These are phyloP conservation scores for Trichoderma sp. DNA, from an alignment of 2,329 filamentous ascomycete species.

Conservation along the genomic window DNA sequence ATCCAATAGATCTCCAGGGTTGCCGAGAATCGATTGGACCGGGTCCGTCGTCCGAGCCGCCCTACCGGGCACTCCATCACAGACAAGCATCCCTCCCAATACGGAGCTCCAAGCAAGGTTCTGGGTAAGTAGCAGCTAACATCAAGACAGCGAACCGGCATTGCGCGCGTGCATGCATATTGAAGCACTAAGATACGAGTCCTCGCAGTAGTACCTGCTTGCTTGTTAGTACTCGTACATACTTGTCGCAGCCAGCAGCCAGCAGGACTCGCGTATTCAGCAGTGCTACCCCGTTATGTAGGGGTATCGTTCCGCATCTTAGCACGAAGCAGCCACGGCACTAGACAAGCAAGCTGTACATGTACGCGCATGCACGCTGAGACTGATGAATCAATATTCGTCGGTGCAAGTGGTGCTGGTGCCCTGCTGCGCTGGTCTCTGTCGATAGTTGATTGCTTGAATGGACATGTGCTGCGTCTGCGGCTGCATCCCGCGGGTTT, in stretches of 20 bases:
- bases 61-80: conserved; percentile 14
- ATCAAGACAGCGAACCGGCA: neutral
- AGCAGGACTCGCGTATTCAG: neutral
- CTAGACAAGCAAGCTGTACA: neutral
- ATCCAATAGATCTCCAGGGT: conserved; percentile 16
- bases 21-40: conserved; percentile 15
- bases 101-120: neutral
- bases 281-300: neutral
- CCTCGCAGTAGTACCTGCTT: neutral
- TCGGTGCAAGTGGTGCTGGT: neutral
- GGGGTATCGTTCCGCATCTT: neutral
- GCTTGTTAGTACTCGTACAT: neutral
- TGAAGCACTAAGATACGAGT: neutral
- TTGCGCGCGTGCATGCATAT: neutral
- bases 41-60: conserved; percentile 13
- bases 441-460: neutral
- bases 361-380: neutral
- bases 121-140: neutral
- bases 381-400: neutral
- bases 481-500: neutral
- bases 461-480: neutral
- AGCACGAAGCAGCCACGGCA: neutral
- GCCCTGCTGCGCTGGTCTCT: neutral
- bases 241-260: neutral
- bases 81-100: neutral